phyloP scores from a whole-genome alignment of 192 early-diverging fungal species.

The Coemansia nantahalensis region DNA sequence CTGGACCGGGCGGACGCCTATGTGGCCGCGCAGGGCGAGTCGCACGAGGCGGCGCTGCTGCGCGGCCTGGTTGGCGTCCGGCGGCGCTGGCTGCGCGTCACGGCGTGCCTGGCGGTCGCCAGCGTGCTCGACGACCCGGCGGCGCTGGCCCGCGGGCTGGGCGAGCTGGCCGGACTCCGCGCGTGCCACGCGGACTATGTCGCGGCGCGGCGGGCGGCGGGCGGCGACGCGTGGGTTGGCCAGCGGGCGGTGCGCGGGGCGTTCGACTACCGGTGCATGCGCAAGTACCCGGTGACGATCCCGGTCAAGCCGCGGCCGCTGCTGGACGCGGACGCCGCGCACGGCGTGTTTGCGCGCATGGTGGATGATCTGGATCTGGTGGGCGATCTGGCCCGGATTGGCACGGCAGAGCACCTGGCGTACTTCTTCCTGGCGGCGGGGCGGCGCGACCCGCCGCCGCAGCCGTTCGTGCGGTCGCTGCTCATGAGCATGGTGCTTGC shows the following conservation, averaged over 20 bases:
- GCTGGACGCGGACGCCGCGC: constrained; percentile 5
- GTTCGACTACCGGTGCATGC: constrained; percentile 47
- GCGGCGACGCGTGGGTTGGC: neutral
- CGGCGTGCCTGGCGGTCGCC: constrained; percentile 12
- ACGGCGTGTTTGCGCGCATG: constrained; percentile 8
- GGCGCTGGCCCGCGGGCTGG: constrained; percentile 6
- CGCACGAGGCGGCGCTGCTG: constrained; percentile 7
- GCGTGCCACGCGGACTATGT: neutral
- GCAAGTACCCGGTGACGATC: constrained; percentile 28
- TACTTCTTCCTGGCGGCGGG: constrained; percentile 16
- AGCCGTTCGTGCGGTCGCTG: constrained; percentile 39
- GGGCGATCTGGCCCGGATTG: constrained; percentile 3
- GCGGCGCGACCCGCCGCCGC: constrained; percentile 7
- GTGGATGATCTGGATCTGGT: constrained; percentile 12
- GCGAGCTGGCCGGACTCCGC: neutral
- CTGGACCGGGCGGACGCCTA: constrained; percentile 10
- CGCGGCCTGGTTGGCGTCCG: constrained; percentile 19
- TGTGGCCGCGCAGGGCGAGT: neutral
- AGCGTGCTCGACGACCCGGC: constrained; percentile 8
- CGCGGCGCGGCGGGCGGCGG: neutral
- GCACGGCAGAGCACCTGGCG: constrained; percentile 25
- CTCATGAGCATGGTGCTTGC: constrained; percentile 18
- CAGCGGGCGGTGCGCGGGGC: constrained; percentile 19
- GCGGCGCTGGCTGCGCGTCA: constrained; percentile 17
- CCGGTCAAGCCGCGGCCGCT: constrained; percentile 38